Conservation (phyloP, 768 basidiomycete species). For the Amylocystis lapponica region DNA sequence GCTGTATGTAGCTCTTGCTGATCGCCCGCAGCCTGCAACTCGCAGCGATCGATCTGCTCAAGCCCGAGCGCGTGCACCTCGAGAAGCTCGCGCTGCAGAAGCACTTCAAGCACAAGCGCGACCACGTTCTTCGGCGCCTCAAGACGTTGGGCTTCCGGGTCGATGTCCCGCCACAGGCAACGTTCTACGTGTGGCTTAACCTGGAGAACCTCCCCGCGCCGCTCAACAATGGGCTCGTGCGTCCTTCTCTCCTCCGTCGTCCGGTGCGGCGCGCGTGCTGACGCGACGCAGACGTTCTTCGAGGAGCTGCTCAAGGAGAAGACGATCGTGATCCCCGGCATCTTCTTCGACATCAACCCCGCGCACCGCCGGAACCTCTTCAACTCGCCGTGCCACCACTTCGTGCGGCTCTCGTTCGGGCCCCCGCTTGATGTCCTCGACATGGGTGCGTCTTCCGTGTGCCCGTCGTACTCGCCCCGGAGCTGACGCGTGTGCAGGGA, state of each 20-base stretch:
- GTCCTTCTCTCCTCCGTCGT: slow-evolving; percentile 14
- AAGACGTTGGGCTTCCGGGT: slow-evolving; percentile 75
- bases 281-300: slow-evolving; percentile 68
- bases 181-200: slow-evolving; percentile 95
- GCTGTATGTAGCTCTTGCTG: background rate
- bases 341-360: slow-evolving; percentile 83
- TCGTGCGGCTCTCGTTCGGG: slow-evolving; percentile 82
- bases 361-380: slow-evolving; percentile 84
- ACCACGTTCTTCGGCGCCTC: slow-evolving; percentile 82
- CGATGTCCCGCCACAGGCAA: slow-evolving; percentile 66
- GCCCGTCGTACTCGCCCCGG: background rate
- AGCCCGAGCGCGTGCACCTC: slow-evolving; percentile 55
- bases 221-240: slow-evolving; percentile 79
- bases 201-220: slow-evolving; percentile 74
- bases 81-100: slow-evolving; percentile 87
- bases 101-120: slow-evolving; percentile 88
- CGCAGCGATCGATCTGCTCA: slow-evolving; percentile 80
- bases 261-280: background rate
- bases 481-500: slow-evolving; percentile 33
- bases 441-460: slow-evolving; percentile 41
- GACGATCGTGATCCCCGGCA: slow-evolving; percentile 87
- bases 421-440: slow-evolving; percentile 77
- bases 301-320: slow-evolving; percentile 89
- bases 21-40: slow-evolving; percentile 59
- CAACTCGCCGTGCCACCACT: slow-evolving; percentile 86